Percentiles rank a stretch among this genome's conserved stretches.
Evolutionary conservation across 2,329 filamentous ascomycete species (phyloP).

Genomic region (Neopestalotiopsis clavispora): DNA sequence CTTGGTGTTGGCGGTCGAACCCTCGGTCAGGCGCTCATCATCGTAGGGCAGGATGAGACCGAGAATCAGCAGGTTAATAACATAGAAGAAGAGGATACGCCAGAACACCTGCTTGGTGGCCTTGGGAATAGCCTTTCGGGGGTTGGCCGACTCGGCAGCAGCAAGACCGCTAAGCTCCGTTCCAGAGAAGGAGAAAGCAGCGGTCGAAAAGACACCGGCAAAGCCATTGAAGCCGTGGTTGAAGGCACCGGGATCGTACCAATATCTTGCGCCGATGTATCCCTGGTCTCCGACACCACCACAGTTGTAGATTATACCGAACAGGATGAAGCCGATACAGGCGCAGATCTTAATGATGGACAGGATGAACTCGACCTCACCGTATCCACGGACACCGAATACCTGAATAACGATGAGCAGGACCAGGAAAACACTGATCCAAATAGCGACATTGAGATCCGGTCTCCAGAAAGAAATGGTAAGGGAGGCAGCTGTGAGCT

Average conservation of each 20-base stretch:
- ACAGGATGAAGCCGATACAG: conserved; percentile 67
- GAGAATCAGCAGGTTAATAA: conserved; percentile 55
- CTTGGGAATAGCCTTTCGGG: conserved; percentile 51
- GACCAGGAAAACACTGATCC: conserved; percentile 61
- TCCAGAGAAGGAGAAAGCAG: conserved; percentile 56
- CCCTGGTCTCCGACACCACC: conserved; percentile 61
- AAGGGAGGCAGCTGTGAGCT: conserved; percentile 57
- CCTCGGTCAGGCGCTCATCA: conserved; percentile 44
- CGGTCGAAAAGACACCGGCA: conserved; percentile 55
- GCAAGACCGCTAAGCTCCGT: conserved; percentile 59
- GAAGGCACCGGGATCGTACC: conserved; percentile 62
- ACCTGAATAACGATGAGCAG: conserved; percentile 56
- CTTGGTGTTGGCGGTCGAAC: conserved; percentile 46
- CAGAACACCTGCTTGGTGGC: conserved; percentile 61
- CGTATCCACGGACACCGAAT: conserved; percentile 63
- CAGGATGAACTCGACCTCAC: conserved; percentile 64
- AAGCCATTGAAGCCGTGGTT: conserved; percentile 56
- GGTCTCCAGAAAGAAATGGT: conserved; percentile 60
- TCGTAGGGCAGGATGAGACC: conserved; percentile 52
- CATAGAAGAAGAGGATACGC: conserved; percentile 58
- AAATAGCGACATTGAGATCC: conserved; percentile 56
- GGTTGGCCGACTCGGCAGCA: conserved; percentile 55
- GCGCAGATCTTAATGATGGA: conserved; percentile 62
- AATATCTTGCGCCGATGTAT: conserved; percentile 66
- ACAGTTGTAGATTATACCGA: conserved; percentile 63